Evolutionary conservation across 208 protist genomes (phyloP), one percentile per base, ranked within the genome.

Genomic region (Trypanosoma melophagium): DNA sequence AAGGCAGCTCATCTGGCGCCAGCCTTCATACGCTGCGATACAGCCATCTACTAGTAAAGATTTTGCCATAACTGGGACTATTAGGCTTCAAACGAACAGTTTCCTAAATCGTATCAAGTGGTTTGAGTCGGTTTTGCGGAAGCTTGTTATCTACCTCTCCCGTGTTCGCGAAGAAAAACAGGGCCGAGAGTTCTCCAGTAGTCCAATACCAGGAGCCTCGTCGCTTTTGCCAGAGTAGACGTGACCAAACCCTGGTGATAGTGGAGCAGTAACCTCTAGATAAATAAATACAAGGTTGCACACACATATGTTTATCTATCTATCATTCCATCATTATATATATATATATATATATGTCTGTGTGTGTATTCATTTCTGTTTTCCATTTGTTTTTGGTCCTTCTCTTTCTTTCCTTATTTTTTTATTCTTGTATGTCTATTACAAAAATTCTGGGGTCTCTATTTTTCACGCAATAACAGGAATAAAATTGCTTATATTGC

Each of bases 81-180:
- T 77, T 52, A 69, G 81, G 64, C 67, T 77, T 17, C 62, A 78
- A 40, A 59, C 77, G 16, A 76, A 76, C 21, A 81, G 69, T 61
- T 76, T 74, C 31, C 42, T 58, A 0, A 42, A 60, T 9, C 75
- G 74, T 13, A 59, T 64, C 3, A 63, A 71, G 60, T 86, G 74
- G 77, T 62, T 84, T 50, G 77, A 86, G 55, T 16, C 67, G 38
- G 38, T 73, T n/a, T 22, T 77, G 52, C 60, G 59, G 44, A 69
- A 66, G 31, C 74, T 66, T 31, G 56, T 79, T 7, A 7, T 86
- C 19, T 79, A 76, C 52, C 71, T 86, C 14, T 79, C 64, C 12
- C 69, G 60, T 24, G 13, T 73, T 56, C 59, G 68, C 17, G 55
- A 70, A 24, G 56, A 57, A 16, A 70, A 70, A 41, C 35, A 70